phyloP scores from a whole-genome alignment of 2,329 filamentous ascomycete species.

The Pseudogymnoascus pannorum region DNA sequence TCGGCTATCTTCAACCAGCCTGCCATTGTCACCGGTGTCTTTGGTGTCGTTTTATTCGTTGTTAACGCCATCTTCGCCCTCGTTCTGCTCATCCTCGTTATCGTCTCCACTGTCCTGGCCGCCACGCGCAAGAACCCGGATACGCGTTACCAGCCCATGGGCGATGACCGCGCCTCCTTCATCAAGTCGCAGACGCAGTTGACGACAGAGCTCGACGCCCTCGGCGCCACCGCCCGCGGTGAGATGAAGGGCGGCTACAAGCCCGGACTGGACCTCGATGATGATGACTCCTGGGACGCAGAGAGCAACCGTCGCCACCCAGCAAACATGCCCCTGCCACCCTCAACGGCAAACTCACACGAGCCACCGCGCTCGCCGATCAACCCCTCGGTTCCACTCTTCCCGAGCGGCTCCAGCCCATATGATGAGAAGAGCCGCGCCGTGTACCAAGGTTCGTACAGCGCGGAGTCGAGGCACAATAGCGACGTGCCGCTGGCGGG shows the following conservation, averaged over 20 bases:
- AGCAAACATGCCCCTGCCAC: conserved; percentile 29
- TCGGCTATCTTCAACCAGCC: conserved; percentile 80
- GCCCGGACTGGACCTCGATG: conserved; percentile 57
- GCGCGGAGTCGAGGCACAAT: conserved; percentile 22
- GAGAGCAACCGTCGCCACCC: conserved; percentile 42
- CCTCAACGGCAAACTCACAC: conserved; percentile 24
- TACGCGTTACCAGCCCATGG: conserved; percentile 91
- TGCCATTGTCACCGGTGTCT: conserved; percentile 73
- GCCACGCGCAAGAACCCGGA: conserved; percentile 92
- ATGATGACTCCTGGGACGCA: conserved; percentile 63
- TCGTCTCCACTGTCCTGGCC: conserved; percentile 69
- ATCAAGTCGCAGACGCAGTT: conserved; percentile 92
- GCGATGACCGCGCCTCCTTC: conserved; percentile 90
- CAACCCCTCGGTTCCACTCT: conserved; percentile 44
- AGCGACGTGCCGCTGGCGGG: conserved; percentile 16
- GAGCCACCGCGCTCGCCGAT: conserved; percentile 39
- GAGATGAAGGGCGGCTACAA: conserved; percentile 58
- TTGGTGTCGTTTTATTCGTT: conserved; percentile 85
- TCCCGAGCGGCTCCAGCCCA: conserved; percentile 33
- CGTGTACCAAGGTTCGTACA: conserved; percentile 18
- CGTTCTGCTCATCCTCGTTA: conserved; percentile 74
- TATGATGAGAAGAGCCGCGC: conserved; percentile 22
- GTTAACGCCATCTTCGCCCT: conserved; percentile 78
- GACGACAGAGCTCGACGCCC: conserved; percentile 81
- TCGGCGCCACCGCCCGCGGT: conserved; percentile 81